Conservation (phyloP, 2,329 filamentous ascomycete genomes). For the Aureobasidium sp. region DNA sequence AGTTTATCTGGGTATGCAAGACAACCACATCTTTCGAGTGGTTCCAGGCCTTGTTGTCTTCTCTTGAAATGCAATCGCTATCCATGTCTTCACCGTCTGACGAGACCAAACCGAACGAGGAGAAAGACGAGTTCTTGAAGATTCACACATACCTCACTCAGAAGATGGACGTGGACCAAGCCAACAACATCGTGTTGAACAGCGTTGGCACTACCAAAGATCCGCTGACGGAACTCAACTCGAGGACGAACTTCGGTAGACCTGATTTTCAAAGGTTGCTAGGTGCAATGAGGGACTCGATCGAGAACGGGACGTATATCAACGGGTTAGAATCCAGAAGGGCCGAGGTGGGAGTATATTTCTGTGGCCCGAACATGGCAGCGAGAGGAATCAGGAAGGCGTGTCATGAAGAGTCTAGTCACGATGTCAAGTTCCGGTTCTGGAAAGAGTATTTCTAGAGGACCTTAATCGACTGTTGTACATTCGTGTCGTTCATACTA, state of each 20-base stretch:
- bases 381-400: conserved; percentile 81
- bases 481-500: conserved; percentile 7
- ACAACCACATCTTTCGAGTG: conserved; percentile 95
- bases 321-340: conserved; percentile 64
- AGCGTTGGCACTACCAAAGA: conserved; percentile 82
- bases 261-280: conserved; percentile 83
- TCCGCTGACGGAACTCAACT: conserved; percentile 83
- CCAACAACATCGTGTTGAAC: conserved; percentile 95
- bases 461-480: background rate
- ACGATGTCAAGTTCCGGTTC: conserved; percentile 87
- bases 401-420: conserved; percentile 62
- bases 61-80: conserved; percentile 77
- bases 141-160: conserved; percentile 98
- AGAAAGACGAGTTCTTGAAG: conserved; percentile 75
- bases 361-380: conserved; percentile 78
- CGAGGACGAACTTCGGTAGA: conserved; percentile 87
- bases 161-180: conserved; percentile 81
- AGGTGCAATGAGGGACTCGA: conserved; percentile 76
- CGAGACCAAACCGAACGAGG: conserved; percentile 59
- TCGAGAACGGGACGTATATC: conserved; percentile 78
- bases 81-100: conserved; percentile 40
- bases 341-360: conserved; percentile 93
- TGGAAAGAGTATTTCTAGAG: conserved; percentile 83
- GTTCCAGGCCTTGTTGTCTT: conserved; percentile 92
- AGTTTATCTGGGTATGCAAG: conserved; percentile 98